Evolutionary conservation across 164 flowering plant genomes (phyloP).

Genomic region (Macadamia integrifolia): DNA sequence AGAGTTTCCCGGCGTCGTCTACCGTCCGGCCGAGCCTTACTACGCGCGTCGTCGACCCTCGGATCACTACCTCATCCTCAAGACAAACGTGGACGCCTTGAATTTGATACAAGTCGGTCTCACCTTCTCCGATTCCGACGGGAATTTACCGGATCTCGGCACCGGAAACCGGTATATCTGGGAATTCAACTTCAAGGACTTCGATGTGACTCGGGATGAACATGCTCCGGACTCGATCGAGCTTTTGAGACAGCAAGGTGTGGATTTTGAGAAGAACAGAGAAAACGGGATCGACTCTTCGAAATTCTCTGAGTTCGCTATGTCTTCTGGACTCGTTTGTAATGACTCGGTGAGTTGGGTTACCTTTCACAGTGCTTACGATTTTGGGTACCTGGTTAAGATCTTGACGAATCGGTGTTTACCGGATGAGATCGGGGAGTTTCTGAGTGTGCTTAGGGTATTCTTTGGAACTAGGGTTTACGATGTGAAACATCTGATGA

Average conservation of each 20-base stretch:
- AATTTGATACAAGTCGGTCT: slow-evolving; percentile 3
- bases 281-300: slow-evolving; percentile 2
- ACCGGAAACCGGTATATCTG: slow-evolving; percentile 4
- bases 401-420: neutral
- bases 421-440: neutral
- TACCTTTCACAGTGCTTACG: slow-evolving; percentile 7
- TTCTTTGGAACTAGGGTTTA: slow-evolving; percentile 17
- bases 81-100: neutral
- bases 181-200: slow-evolving; percentile 7
- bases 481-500: slow-evolving; percentile 18
- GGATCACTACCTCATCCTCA: neutral
- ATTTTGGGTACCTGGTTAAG: slow-evolving; percentile 8
- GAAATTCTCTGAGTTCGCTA: neutral
- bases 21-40: slow-evolving; percentile 10
- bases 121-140: neutral
- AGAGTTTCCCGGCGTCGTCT: slow-evolving; percentile 32
- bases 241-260: slow-evolving; percentile 3
- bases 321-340: neutral
- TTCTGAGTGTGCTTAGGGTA: neutral
- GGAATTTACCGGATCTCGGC: neutral
- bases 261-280: slow-evolving; percentile 5
- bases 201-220: neutral
- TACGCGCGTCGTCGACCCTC: neutral
- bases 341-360: slow-evolving; percentile 1
- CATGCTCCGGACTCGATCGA: slow-evolving; percentile 4